A percentile compares a stretch with the other conserved stretches of the same genome.
phyloP scores from a whole-genome alignment of 2,329 filamentous ascomycete species.

The Ceratocystis albifundus region DNA sequence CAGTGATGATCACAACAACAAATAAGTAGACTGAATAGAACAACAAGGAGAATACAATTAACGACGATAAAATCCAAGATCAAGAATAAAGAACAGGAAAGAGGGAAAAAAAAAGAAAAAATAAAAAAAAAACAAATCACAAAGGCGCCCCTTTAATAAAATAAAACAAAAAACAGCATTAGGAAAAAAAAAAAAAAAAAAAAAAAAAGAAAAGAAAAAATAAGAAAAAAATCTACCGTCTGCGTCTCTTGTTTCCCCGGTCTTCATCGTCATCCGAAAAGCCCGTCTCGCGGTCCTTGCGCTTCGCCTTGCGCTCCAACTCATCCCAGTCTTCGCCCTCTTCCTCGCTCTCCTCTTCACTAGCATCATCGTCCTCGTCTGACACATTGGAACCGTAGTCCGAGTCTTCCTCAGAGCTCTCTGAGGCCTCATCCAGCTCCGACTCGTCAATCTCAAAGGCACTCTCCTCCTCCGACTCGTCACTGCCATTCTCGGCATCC shows the following conservation, averaged over 20 bases:
- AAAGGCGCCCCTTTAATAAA: slow-evolving; percentile 11
- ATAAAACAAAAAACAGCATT: too few relatives aligned
- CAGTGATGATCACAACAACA: slow-evolving; percentile 5
- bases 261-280: slow-evolving; percentile 55
- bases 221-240: slow-evolving; percentile 23
- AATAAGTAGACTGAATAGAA: too few relatives aligned
- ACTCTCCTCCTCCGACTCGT: slow-evolving; percentile 68
- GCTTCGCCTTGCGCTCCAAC: slow-evolving; percentile 79
- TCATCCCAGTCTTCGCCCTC: slow-evolving; percentile 91
- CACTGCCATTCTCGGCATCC: slow-evolving; percentile 66
- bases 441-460: slow-evolving; percentile 84
- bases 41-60: too few relatives aligned
- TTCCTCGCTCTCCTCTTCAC: slow-evolving; percentile 50
- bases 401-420: slow-evolving; percentile 67
- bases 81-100: slow-evolving; percentile 15
- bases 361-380: slow-evolving; percentile 63
- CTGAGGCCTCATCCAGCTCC: slow-evolving; percentile 73
- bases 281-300: slow-evolving; percentile 57
- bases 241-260: slow-evolving; percentile 49
- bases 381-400: slow-evolving; percentile 87
- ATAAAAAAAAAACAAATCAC: slow-evolving; percentile 13
- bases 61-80: not conserved
- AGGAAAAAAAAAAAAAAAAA: slow-evolving; percentile 15
- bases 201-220: too few relatives aligned
- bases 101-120: slow-evolving; percentile 10